These are phyloP conservation scores for Emergomyces africanus DNA, from an alignment of 2,329 filamentous ascomycete species.

Conservation along the genomic window DNA sequence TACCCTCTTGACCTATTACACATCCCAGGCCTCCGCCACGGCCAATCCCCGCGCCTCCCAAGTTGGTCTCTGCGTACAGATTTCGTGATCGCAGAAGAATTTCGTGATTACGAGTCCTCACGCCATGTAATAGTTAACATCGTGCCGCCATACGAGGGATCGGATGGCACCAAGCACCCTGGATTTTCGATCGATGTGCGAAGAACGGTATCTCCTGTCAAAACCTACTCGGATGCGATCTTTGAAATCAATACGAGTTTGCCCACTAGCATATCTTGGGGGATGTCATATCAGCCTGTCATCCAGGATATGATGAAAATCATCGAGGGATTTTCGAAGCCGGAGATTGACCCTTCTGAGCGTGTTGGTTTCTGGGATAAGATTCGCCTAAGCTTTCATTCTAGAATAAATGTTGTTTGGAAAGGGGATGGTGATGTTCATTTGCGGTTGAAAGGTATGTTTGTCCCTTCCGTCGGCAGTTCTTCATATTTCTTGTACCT, in stretches of 20 bases:
- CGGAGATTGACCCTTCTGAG: conserved; percentile 85
- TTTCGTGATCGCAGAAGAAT: conserved; percentile 94
- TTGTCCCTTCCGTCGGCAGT: not conserved
- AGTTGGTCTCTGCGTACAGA: conserved; percentile 76
- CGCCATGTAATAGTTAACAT: conserved; percentile 73
- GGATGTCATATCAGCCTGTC: conserved; percentile 90
- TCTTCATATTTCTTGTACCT: not conserved
- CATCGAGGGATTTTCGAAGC: conserved; percentile 93
- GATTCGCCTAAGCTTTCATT: conserved; percentile 87
- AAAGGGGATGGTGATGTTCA: conserved; percentile 94
- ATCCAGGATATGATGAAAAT: conserved; percentile 99
- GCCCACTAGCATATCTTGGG: conserved; percentile 92
- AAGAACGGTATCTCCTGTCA: conserved; percentile 85
- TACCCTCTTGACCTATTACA: conserved; percentile 89
- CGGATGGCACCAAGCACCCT: conserved; percentile 44
- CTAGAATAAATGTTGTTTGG: conserved; percentile 78
- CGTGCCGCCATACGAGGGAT: conserved; percentile 53
- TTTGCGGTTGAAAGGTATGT: conserved; percentile 68
- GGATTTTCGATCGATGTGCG: conserved; percentile 76
- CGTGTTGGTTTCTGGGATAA: conserved; percentile 98
- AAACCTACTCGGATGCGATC: conserved; percentile 86
- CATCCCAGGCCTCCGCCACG: conserved; percentile 67
- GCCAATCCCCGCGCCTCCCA: conserved; percentile 67
- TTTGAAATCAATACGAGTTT: conserved; percentile 88
- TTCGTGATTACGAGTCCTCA: conserved; percentile 64